phyloP scores from a whole-genome alignment of 2,329 filamentous ascomycete genomes.

The Fusarium denticulatum region DNA sequence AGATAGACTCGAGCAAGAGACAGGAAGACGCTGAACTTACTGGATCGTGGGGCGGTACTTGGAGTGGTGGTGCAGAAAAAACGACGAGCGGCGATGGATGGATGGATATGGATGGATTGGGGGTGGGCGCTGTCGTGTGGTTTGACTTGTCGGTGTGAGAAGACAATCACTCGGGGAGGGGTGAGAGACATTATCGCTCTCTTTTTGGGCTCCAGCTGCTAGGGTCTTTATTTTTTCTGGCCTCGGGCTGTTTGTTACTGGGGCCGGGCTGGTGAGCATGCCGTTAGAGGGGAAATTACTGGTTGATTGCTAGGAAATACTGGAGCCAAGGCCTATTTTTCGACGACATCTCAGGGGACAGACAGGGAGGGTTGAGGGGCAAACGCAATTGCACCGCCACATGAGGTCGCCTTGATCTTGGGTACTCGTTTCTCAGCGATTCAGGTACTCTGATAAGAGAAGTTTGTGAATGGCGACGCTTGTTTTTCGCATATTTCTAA shows the following conservation, averaged over 20 bases:
- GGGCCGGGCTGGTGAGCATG: constrained; percentile 27
- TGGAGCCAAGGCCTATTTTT: constrained; percentile 38
- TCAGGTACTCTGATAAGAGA: not conserved
- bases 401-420: constrained; percentile 17
- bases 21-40: constrained; percentile 40
- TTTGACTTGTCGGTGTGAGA: constrained; percentile 48
- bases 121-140: constrained; percentile 40
- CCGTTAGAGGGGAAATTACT: constrained; percentile 25
- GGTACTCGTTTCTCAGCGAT: constrained; percentile 8
- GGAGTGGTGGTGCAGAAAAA: constrained; percentile 45
- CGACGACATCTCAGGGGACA: constrained; percentile 30
- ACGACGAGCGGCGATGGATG: constrained; percentile 43
- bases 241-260: constrained; percentile 31
- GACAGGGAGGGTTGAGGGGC: constrained; percentile 26
- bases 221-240: constrained; percentile 34
- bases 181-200: constrained; percentile 33
- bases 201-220: constrained; percentile 21
- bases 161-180: constrained; percentile 41
- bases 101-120: constrained; percentile 32
- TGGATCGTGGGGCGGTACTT: constrained; percentile 45
- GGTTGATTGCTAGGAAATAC: constrained; percentile 27
- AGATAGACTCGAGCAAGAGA: constrained; percentile 9
- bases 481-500: not conserved
- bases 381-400: constrained; percentile 34
- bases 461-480: constrained; percentile 2